Evolutionary conservation across 139 green algal species (phyloP).

Genomic region (Trebouxia sp.): DNA sequence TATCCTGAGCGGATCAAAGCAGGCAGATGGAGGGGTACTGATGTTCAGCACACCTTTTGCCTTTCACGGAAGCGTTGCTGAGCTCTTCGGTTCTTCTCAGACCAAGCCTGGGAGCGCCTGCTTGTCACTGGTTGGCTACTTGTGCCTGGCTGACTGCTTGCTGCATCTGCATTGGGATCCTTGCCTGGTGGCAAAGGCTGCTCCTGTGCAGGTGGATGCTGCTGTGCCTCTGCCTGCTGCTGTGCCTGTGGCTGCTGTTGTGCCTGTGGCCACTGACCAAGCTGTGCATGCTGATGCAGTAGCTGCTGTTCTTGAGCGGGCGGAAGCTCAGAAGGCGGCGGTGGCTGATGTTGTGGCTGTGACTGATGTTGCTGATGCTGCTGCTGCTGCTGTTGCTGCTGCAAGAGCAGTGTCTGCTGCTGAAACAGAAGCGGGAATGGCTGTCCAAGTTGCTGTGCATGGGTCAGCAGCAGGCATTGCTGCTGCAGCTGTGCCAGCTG

Average conservation of each 20-base stretch:
- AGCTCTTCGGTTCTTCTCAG: slow-evolving; percentile 3
- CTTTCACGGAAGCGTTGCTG: slow-evolving; percentile 13
- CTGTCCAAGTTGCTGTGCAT: neutral
- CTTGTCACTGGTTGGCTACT: no score
- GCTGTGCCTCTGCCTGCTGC: no score
- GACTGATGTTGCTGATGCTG: neutral
- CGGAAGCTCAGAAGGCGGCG: no score
- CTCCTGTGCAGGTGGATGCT: neutral
- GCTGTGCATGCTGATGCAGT: neutral
- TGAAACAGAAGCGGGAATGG: neutral
- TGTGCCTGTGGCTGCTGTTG: neutral
- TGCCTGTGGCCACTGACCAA: neutral
- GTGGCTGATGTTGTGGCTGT: neutral
- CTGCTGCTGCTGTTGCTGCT: neutral
- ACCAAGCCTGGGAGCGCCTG: slow-evolving; percentile 3
- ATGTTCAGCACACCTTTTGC: neutral
- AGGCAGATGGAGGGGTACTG: no score
- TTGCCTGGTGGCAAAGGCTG: no score
- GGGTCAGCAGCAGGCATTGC: neutral
- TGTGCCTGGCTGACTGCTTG: no score
- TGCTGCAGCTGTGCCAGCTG: neutral
- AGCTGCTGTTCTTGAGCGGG: no score
- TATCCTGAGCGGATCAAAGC: no score
- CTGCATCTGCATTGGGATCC: no score
- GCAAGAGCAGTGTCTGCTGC: neutral